Conservation (phyloP, 208 protist species). For the Phytomonas sp. region DNA sequence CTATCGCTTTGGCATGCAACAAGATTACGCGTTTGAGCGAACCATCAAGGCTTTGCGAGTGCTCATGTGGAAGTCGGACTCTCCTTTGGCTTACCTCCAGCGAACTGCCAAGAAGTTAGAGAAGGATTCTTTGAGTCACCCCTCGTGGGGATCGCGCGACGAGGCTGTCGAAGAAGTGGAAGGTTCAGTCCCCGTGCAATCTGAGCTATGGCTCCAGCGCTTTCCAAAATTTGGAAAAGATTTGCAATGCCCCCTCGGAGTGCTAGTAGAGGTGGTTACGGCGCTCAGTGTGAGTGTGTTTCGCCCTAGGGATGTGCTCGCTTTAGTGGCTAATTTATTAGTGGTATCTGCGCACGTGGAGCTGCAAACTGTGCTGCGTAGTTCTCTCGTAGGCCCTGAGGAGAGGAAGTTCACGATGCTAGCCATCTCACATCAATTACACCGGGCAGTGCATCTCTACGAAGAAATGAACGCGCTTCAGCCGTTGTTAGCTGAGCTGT, state of each 20-base stretch:
- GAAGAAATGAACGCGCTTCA: conserved; percentile 63
- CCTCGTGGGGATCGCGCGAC: neutral
- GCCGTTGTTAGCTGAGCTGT: conserved; percentile 32
- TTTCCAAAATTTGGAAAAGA: conserved; percentile 8
- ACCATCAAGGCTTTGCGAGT: conserved; percentile 16
- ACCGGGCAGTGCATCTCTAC: conserved; percentile 44
- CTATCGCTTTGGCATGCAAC: conserved; percentile 59
- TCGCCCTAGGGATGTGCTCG: conserved; percentile 31
- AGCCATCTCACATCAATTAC: conserved; percentile 37
- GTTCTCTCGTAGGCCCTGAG: neutral
- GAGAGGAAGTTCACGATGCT: conserved; percentile 19
- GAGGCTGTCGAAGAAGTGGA: neutral
- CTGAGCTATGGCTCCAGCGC: neutral
- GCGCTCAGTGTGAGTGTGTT: conserved; percentile 24
- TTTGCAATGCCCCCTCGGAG: conserved; percentile 15
- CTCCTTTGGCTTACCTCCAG: conserved; percentile 12
- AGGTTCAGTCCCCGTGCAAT: neutral
- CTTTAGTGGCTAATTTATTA: conserved; percentile 23
- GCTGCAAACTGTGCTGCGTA: conserved; percentile 5
- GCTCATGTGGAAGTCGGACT: conserved; percentile 10
- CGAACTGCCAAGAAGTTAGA: conserved; percentile 4
- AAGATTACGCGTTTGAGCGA: conserved; percentile 35
- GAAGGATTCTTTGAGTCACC: neutral
- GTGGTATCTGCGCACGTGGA: conserved; percentile 20
- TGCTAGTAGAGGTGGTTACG: conserved; percentile 36